These are phyloP conservation scores for Croton laevigatus DNA, from an alignment of 441 rosid genomes.

Conservation along the genomic window DNA sequence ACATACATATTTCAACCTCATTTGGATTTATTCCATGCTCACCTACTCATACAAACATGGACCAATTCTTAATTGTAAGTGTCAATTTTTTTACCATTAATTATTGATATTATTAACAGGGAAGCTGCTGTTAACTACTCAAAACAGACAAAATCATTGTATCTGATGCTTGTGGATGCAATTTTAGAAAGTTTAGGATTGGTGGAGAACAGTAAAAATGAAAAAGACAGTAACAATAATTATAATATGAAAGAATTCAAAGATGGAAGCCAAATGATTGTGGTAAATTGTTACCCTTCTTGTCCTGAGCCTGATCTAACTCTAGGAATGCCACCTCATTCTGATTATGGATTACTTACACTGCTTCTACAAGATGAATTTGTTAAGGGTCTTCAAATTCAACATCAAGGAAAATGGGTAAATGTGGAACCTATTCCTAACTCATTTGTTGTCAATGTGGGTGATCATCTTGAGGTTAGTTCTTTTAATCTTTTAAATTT, in stretches of 20 bases:
- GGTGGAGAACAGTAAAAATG: slow-evolving; percentile 7
- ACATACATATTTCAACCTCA: no score
- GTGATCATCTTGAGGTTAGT: slow-evolving; percentile 71
- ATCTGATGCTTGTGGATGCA: slow-evolving; percentile 49
- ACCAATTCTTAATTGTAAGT: no score
- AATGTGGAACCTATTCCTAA: slow-evolving; percentile 61
- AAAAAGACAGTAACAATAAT: no score
- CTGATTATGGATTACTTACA: slow-evolving; percentile 76
- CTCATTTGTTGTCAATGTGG: slow-evolving; percentile 65
- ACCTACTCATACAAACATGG: no score
- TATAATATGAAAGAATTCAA: slow-evolving; percentile 27
- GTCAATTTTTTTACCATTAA: no score
- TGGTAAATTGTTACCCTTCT: slow-evolving; percentile 69
- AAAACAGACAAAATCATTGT: slow-evolving; percentile 43
- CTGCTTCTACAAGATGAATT: slow-evolving; percentile 57
- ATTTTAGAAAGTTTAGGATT: slow-evolving; percentile 49
- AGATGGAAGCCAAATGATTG: slow-evolving; percentile 70
- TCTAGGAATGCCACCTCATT: slow-evolving; percentile 67
- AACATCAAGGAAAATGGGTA: slow-evolving; percentile 50
- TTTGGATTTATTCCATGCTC: no score
- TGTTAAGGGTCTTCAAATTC: slow-evolving; percentile 65
- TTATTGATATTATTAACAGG: slow-evolving; percentile 34
- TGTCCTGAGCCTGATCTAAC: slow-evolving; percentile 77
- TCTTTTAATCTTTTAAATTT: no score
- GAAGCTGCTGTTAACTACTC: slow-evolving; percentile 53